Evolutionary conservation across 2,329 filamentous ascomycete species (phyloP), one percentile per base, ranked within the genome.

Genomic region (Beauveria bassiana): DNA sequence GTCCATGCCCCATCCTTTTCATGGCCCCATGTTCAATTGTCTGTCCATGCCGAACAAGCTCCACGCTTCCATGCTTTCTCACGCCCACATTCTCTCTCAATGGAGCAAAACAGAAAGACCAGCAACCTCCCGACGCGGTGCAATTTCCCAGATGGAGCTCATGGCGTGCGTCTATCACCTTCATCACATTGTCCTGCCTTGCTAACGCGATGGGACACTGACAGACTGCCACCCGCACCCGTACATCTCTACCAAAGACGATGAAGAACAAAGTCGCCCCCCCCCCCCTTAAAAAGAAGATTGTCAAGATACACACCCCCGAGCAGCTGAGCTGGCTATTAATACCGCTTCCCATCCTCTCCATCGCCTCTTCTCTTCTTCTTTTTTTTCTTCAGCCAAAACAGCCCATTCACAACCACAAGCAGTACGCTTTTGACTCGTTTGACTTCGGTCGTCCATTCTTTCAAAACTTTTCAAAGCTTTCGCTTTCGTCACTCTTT

Each of bases 391-490:
- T 65, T 68, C 76, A 80, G 77, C 78, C 73, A 72, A 72, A 74
- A 70, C 73, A 78, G 75, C 76, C 75, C 73, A 70, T 65, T 69
- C 66, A 52, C 50, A 61, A 68, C 71, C 67, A 71, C 70, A 70
- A 70, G 72, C 69, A 70, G 65, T 66, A 68, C 65, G 72, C 70
- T 70, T 71, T 74, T 74, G 72, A 75, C 75, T 76, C 75, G 52
- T 60, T 63, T 82, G 79, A 81, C 79, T 76, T 80, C 78, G 79
- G 80, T 82, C 80, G 80, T 82, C 80, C 80, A 81, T 75, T 82
- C 80, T 79, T 82, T 80, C 70, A 71, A 65, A 63, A 68, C 61
- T 62, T 38, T 61, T 66, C 68, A 73, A 71, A 71, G 68, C 70
- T 24, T 68, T 62, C 59, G 68, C 71, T 72, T 72, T 64, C 69